These are phyloP conservation scores for Pythium guiyangense DNA, from an alignment of 352 stramenopile genomes.

Conservation along the genomic window DNA sequence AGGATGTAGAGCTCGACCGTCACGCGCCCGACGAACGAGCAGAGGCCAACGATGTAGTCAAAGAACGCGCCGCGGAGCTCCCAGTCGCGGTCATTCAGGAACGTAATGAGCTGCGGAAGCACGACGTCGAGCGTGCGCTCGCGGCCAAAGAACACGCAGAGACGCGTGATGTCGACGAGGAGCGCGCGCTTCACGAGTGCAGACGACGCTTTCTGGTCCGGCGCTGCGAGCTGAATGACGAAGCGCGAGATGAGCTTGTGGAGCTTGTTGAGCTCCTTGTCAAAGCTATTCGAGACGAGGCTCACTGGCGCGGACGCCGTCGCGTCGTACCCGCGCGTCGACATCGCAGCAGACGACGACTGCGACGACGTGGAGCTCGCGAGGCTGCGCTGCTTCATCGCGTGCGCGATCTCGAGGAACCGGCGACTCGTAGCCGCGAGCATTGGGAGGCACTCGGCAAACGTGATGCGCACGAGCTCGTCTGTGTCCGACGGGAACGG, in stretches of 20 bases:
- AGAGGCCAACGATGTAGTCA: constrained; percentile 91
- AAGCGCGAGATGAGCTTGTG: constrained; percentile 94
- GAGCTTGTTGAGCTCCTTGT: constrained; percentile 89
- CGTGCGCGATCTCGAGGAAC: constrained; percentile 93
- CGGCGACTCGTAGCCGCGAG: constrained; percentile 91
- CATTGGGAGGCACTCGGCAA: constrained; percentile 91
- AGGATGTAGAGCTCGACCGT: constrained; percentile 96
- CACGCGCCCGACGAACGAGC: constrained; percentile 91
- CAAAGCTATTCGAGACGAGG: constrained; percentile 86
- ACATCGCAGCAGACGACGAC: constrained; percentile 18
- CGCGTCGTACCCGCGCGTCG: constrained; percentile 34
- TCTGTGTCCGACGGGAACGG: constrained; percentile 89
- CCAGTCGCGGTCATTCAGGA: constrained; percentile 95
- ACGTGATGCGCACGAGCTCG: constrained; percentile 93
- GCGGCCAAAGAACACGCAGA: constrained; percentile 96
- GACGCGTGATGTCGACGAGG: constrained; percentile 91
- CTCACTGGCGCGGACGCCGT: constrained; percentile 25
- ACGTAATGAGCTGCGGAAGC: constrained; percentile 95
- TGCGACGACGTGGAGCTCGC: constrained; percentile 35
- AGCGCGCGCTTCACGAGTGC: constrained; percentile 93
- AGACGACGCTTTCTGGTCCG: constrained; percentile 86
- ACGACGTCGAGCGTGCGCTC: constrained; percentile 95
- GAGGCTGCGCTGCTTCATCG: constrained; percentile 74
- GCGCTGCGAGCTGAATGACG: constrained; percentile 91
- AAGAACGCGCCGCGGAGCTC: constrained; percentile 90